phyloP scores from a whole-genome alignment of 768 basidiomycete species.

The Rhodosporidiobolus odoratus region DNA sequence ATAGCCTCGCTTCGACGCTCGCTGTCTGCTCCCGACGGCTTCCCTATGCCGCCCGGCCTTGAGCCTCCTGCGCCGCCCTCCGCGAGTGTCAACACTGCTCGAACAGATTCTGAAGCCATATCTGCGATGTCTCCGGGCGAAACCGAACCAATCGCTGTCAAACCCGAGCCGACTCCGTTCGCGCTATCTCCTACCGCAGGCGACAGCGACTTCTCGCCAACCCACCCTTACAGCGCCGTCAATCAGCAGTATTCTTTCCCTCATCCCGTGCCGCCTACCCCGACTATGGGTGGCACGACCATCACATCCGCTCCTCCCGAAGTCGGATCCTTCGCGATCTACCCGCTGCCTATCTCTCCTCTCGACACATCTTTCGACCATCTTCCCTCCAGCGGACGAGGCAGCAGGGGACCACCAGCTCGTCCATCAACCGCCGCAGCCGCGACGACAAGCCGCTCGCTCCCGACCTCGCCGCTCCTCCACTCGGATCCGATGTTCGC shows the following conservation, averaged over 20 bases:
- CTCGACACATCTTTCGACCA: not conserved
- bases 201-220: not conserved
- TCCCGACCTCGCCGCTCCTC: not conserved
- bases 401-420: not conserved
- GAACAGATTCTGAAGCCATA: too few relatives aligned
- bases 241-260: not conserved
- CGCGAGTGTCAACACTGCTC: too few relatives aligned
- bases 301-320: conserved; percentile 25
- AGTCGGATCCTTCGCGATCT: conserved; percentile 14
- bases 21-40: not conserved
- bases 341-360: not conserved
- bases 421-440: not conserved
- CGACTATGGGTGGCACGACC: not conserved
- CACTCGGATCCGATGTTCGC: not conserved
- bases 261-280: not conserved
- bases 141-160: too few relatives aligned
- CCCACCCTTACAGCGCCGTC: not conserved
- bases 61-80: too few relatives aligned
- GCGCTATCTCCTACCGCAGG: not conserved
- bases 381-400: not conserved
- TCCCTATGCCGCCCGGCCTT: not conserved
- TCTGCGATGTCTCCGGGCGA: too few relatives aligned
- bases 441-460: not conserved
- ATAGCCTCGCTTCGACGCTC: not conserved
- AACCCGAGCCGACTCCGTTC: too few relatives aligned